Conservation (phyloP, 208 protist species). For the Lotmaria passim region DNA sequence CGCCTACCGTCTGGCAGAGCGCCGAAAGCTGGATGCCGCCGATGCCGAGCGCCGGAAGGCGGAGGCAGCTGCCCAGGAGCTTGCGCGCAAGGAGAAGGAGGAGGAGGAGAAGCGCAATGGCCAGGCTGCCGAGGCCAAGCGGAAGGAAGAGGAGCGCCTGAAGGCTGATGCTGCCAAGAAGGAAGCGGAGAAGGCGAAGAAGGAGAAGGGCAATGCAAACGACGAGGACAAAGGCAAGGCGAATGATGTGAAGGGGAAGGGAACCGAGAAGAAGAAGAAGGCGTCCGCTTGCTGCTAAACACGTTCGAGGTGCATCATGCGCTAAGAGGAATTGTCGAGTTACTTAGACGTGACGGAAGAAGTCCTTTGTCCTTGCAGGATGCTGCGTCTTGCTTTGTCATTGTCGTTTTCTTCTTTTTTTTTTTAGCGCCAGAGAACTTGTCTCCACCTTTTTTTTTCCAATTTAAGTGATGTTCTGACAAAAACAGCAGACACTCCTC, state of each 20-base stretch:
- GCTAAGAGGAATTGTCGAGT: neutral
- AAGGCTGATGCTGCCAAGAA: constrained; percentile 12
- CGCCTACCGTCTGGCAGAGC: constrained; percentile 45
- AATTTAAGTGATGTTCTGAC: too few species aligned
- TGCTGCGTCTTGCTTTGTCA: too few species aligned
- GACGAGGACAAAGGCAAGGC: constrained; percentile 12
- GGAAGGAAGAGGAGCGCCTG: constrained; percentile 11
- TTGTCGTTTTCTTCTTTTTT: too few species aligned
- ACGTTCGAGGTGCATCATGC: neutral
- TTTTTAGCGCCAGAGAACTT: too few species aligned
- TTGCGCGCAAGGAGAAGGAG: constrained; percentile 22
- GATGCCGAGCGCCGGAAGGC: constrained; percentile 39
- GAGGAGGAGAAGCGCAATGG: constrained; percentile 15
- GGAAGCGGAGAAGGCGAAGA: constrained; percentile 25
- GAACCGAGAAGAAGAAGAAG: constrained; percentile 69
- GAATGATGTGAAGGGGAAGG: too few species aligned
- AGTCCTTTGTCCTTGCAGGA: too few species aligned
- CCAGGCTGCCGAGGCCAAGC: constrained; percentile 14
- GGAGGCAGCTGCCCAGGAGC: constrained; percentile 25
- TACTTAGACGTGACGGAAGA: too few species aligned
- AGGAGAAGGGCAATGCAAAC: constrained; percentile 19
- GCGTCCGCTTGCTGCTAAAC: constrained; percentile 53
- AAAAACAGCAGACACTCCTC: too few species aligned
- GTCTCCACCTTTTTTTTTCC: too few species aligned
- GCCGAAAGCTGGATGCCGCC: constrained; percentile 49